A percentile compares a stretch with the other conserved stretches of the same genome.
These are phyloP conservation scores for Solanum neorickii DNA, from an alignment of 257 asterid species.

Conservation along the genomic window DNA sequence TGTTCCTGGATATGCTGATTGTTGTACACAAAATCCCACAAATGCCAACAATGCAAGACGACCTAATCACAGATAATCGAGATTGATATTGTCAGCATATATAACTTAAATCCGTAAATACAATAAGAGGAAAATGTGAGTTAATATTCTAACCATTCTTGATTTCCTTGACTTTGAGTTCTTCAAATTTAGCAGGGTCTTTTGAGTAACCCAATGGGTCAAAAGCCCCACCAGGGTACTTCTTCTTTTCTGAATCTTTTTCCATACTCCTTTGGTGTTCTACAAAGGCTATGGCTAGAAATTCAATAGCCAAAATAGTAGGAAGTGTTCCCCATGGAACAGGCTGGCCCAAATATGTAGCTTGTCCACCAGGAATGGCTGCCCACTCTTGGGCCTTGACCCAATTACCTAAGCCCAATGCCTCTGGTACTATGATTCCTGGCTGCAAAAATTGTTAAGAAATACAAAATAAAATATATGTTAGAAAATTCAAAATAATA, in stretches of 20 bases:
- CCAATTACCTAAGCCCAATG: conserved; percentile 92
- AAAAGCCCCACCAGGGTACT: conserved; percentile 96
- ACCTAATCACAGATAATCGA: conserved; percentile 15
- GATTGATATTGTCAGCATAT: not conserved
- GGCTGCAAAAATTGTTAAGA: conserved; percentile 34
- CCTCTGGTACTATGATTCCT: conserved; percentile 77
- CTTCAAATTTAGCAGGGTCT: conserved; percentile 66
- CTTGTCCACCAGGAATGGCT: conserved; percentile 90
- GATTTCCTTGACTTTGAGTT: conserved; percentile 78
- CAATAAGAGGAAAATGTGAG: not conserved
- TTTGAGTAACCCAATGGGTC: conserved; percentile 92
- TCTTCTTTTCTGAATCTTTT: conserved; percentile 85
- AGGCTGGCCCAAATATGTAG: conserved; percentile 85
- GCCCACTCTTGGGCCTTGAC: conserved; percentile 99
- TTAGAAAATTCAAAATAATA: not conserved
- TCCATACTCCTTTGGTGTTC: conserved; percentile 94
- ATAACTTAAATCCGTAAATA: not conserved
- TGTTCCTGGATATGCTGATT: conserved; percentile 85
- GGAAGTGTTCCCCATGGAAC: conserved; percentile 98
- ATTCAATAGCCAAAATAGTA: conserved; percentile 73
- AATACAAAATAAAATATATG: not conserved
- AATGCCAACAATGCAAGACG: conserved; percentile 80
- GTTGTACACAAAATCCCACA: conserved; percentile 83
- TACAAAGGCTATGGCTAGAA: conserved; percentile 77
- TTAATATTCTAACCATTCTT: conserved; percentile 49